Evolutionary conservation across 2,329 filamentous ascomycete genomes (phyloP).

Genomic region (Apiospora arundinis): DNA sequence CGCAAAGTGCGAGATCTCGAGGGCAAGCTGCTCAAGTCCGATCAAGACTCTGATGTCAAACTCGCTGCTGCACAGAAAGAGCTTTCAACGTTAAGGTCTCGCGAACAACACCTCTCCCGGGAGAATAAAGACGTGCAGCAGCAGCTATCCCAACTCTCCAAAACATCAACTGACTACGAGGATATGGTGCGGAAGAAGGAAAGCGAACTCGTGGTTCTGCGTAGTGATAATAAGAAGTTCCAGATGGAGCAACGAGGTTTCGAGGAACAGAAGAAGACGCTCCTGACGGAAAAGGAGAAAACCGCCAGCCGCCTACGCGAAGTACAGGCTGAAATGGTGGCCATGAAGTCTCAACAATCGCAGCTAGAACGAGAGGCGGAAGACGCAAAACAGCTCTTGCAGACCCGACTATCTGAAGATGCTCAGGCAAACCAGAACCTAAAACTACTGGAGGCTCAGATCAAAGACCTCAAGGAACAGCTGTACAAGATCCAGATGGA

Average conservation of each 20-base stretch:
- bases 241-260: slow-evolving; percentile 81
- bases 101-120: slow-evolving; percentile 76
- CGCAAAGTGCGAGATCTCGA: slow-evolving; percentile 90
- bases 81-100: slow-evolving; percentile 72
- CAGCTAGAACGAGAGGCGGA: slow-evolving; percentile 88
- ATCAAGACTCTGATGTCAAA: slow-evolving; percentile 90
- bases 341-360: slow-evolving; percentile 81
- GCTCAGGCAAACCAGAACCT: slow-evolving; percentile 82
- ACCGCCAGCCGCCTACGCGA: slow-evolving; percentile 79
- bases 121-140: slow-evolving; percentile 86
- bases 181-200: slow-evolving; percentile 93
- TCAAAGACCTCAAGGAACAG: slow-evolving; percentile 84
- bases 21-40: slow-evolving; percentile 78
- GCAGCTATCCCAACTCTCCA: slow-evolving; percentile 84
- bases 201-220: slow-evolving; percentile 85
- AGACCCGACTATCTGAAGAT: slow-evolving; percentile 89
- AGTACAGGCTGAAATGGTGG: slow-evolving; percentile 85
- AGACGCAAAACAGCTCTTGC: slow-evolving; percentile 84
- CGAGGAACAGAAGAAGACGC: slow-evolving; percentile 76
- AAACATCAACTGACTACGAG: slow-evolving; percentile 93
- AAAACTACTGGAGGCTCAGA: slow-evolving; percentile 84
- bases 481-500: slow-evolving; percentile 87
- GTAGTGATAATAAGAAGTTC: slow-evolving; percentile 82
- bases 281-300: slow-evolving; percentile 80
- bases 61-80: slow-evolving; percentile 80